A percentile compares a stretch with the other conserved stretches of the same genome.
These are phyloP conservation scores for Gorgonomyces haynaldii DNA, from an alignment of 192 early-diverging fungal genomes.

Conservation along the genomic window DNA sequence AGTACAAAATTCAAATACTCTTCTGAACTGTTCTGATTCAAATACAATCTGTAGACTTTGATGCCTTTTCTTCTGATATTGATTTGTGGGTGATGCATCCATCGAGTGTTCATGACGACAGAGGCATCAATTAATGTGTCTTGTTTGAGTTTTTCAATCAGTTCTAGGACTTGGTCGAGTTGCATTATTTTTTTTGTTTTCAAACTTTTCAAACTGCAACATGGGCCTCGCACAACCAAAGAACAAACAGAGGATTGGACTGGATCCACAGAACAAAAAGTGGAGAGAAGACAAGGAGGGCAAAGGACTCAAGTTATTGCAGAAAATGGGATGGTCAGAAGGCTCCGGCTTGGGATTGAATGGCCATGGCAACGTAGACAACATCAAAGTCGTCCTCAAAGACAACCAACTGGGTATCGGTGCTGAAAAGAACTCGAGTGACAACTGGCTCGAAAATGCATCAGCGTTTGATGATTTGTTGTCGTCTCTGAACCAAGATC, in stretches of 20 bases:
- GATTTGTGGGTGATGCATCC: too few relatives aligned
- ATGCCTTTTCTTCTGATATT: too few relatives aligned
- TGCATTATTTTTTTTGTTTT: conserved; percentile 4
- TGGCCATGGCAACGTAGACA: conserved; percentile 69
- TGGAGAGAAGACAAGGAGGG: conserved; percentile 83
- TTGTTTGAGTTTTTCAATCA: background rate
- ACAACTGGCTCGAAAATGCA: conserved; percentile 94
- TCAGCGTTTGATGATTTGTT: conserved; percentile 74
- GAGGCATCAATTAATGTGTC: background rate
- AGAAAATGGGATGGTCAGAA: conserved; percentile 92
- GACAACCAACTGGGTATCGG: conserved; percentile 81
- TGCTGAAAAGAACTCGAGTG: conserved; percentile 68
- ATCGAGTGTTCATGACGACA: too few relatives aligned
- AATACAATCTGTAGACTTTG: too few relatives aligned
- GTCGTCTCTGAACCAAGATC: background rate
- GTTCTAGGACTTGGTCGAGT: background rate
- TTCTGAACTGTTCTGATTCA: too few relatives aligned
- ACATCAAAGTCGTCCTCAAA: conserved; percentile 82
- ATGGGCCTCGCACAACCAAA: conserved; percentile 65
- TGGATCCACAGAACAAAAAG: conserved; percentile 82
- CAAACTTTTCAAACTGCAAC: conserved; percentile 3
- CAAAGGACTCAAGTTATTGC: conserved; percentile 82
- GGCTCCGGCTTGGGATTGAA: conserved; percentile 86
- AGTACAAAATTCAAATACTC: too few relatives aligned
- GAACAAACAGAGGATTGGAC: conserved; percentile 65